Conservation (phyloP, 345 rosid genomes). For the Kernera saxatilis region DNA sequence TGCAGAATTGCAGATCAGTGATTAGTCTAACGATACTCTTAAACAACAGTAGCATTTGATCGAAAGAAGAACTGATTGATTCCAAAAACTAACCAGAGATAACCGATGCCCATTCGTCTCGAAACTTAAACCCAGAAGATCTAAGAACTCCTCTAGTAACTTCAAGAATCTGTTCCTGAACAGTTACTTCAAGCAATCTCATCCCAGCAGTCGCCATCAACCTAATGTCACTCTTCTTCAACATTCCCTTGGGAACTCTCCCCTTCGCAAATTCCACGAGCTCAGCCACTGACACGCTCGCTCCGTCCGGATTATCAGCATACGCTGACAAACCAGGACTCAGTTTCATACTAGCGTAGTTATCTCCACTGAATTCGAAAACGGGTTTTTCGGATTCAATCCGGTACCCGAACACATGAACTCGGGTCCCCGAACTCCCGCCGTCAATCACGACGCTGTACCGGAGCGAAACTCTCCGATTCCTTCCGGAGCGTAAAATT, state of each 20-base stretch:
- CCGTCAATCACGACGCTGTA: constrained; percentile 68
- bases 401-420: constrained; percentile 53
- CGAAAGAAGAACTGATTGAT: neutral
- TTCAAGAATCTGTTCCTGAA: constrained; percentile 55
- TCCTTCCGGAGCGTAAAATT: constrained; percentile 14
- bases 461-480: neutral
- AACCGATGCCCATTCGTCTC: constrained; percentile 73
- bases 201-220: constrained; percentile 95
- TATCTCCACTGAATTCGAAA: constrained; percentile 43
- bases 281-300: constrained; percentile 49
- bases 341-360: constrained; percentile 50
- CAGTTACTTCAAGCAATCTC: constrained; percentile 53
- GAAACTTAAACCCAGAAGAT: constrained; percentile 59
- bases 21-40: neutral
- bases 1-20: neutral
- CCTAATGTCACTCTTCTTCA: constrained; percentile 75
- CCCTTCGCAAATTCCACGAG: constrained; percentile 58
- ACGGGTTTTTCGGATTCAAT: constrained; percentile 30
- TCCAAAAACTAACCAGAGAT: constrained; percentile 54
- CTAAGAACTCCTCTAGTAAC: constrained; percentile 50
- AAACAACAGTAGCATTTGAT: neutral
- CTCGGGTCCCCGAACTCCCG: constrained; percentile 83
- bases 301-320: constrained; percentile 51
- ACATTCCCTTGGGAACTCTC: constrained; percentile 45
- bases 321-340: constrained; percentile 80